Evolutionary conservation across 805 yeast species (phyloP), one percentile per base, ranked within the genome.

Genomic region (Metschnikowia cerradonensis): DNA sequence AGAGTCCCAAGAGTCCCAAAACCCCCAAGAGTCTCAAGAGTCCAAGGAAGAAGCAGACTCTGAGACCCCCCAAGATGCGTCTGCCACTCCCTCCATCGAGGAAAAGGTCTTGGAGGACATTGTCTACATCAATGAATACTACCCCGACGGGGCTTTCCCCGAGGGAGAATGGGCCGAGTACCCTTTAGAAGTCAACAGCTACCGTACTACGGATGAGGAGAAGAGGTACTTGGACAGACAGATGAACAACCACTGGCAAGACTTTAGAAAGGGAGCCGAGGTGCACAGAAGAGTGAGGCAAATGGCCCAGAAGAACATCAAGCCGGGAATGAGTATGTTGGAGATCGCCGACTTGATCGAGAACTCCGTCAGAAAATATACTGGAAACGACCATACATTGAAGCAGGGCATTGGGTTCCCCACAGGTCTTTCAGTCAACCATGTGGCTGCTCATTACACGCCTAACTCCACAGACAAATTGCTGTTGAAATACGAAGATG

Each of bases 401-500:
- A 68, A 66, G 48, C 94, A 90, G 15, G 99, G 99, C 37, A 82
- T 91, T 61, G 99, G 98, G 5, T 94, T 94, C 78, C 99, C 99
- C 46, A 90, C 97, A n/a, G 99, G 99, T 52, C 79, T 94, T 37
- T 89, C 96, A 1, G 69, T 92, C 56, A 94, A 94, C 70, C 88
- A 90, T 64, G 85, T 90, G 64, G 99, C 99, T 23, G 99, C 99
- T 0, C 99, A 94, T 67, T 94, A 90, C 70, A 92, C 98, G 0
- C 99, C 99, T 13, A 94, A 94, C 71, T 86, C 92, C 4, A 96
- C 96, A 11, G 99, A 94, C 67, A 89, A 83, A 61, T 79, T 88
- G 6, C 86, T 87, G 1, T 73, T 94, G 58, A 75, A 79, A 53
- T 82, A 90, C 61, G 96, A 89, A 53, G 99, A 94, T 67, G 97